phyloP scores from a whole-genome alignment of 2,329 filamentous ascomycete species.

The Alternaria incomplexa region DNA sequence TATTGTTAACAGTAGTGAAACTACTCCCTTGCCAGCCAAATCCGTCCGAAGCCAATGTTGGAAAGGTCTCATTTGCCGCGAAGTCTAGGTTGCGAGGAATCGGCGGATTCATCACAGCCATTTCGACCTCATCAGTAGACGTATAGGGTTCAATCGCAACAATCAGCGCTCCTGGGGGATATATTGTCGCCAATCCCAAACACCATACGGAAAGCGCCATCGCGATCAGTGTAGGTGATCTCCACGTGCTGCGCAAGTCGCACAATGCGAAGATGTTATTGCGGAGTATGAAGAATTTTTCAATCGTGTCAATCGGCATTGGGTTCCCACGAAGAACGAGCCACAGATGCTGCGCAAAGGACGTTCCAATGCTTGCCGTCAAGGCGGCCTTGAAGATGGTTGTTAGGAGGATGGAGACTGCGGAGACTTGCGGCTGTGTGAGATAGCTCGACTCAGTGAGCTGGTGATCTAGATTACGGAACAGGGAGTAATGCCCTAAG shows the following conservation, averaged over 20 bases:
- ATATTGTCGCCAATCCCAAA: conserved; percentile 6
- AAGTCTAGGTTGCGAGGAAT: neutral
- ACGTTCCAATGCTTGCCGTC: neutral
- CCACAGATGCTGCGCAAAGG: conserved; percentile 13
- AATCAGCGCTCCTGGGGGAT: conserved; percentile 11
- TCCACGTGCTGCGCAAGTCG: too few species aligned
- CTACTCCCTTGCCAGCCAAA: too few species aligned
- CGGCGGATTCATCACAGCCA: neutral
- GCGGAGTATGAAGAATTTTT: neutral
- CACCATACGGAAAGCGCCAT: conserved; percentile 5
- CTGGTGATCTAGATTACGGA: too few species aligned
- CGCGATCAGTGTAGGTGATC: neutral
- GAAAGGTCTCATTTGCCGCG: too few species aligned
- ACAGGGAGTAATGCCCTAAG: too few species aligned
- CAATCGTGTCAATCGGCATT: neutral
- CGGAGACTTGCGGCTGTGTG: neutral
- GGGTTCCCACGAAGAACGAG: neutral
- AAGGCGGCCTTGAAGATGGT: neutral
- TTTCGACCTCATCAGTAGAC: neutral
- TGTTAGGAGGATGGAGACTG: conserved; percentile 5
- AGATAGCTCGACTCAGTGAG: neutral
- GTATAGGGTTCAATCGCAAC: neutral
- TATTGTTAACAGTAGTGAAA: too few species aligned
- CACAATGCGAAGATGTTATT: neutral
- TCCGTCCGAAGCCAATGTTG: too few species aligned